These are phyloP conservation scores for Ogataea pignaliae DNA, from an alignment of 805 yeast species.

Conservation along the genomic window DNA sequence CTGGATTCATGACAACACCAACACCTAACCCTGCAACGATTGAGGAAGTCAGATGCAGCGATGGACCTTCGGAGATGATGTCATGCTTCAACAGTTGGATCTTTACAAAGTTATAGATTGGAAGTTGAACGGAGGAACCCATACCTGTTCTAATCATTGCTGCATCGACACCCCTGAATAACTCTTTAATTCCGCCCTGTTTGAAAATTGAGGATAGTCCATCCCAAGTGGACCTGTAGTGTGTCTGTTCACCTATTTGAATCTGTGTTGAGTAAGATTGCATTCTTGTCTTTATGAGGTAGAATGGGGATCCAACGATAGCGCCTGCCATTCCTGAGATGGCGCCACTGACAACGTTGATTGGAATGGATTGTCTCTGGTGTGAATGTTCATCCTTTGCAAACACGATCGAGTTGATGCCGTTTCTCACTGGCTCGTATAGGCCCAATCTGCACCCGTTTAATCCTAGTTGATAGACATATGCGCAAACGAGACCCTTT, in stretches of 20 bases:
- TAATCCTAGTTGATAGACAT: slow-evolving; percentile 81
- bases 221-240: slow-evolving; percentile 63
- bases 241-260: slow-evolving; percentile 88
- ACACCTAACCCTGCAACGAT: slow-evolving; percentile 88
- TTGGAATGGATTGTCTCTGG: slow-evolving; percentile 42
- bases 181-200: slow-evolving; percentile 71
- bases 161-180: slow-evolving; percentile 90
- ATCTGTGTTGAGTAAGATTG: slow-evolving; percentile 74
- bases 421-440: slow-evolving; percentile 79
- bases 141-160: slow-evolving; percentile 92
- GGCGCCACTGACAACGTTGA: slow-evolving; percentile 79
- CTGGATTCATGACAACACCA: slow-evolving; percentile 93
- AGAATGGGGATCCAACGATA: slow-evolving; percentile 83
- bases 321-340: slow-evolving; percentile 88
- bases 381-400: slow-evolving; percentile 45
- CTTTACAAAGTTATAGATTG: slow-evolving; percentile 80
- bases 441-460: slow-evolving; percentile 94
- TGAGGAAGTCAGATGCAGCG: slow-evolving; percentile 67
- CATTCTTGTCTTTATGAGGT: slow-evolving; percentile 91
- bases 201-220: slow-evolving; percentile 62
- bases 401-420: slow-evolving; percentile 49
- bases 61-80: slow-evolving; percentile 57
- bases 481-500: slow-evolving; percentile 86
- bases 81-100: slow-evolving; percentile 49
- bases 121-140: slow-evolving; percentile 93